phyloP scores from a whole-genome alignment of 2,329 filamentous ascomycete species.

The Plenodomus tracheiphilus region DNA sequence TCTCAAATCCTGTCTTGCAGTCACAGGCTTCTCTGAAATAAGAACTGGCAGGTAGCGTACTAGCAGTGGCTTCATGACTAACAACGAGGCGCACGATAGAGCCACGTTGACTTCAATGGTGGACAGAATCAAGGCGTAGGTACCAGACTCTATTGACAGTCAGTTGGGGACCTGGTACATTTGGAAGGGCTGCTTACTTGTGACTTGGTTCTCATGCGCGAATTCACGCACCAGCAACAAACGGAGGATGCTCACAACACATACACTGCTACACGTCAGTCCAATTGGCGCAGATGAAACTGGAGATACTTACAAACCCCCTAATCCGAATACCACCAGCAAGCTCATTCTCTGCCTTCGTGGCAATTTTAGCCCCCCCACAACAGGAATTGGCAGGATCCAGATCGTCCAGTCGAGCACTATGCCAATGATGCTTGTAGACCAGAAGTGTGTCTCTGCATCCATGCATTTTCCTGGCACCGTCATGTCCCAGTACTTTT shows the following conservation, averaged over 20 bases:
- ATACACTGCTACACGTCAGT: slow-evolving; percentile 22
- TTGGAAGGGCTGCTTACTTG: slow-evolving; percentile 20
- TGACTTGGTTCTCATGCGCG: slow-evolving; percentile 18
- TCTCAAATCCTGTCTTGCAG: slow-evolving; percentile 18
- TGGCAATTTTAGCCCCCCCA: slow-evolving; percentile 35
- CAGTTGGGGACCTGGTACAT: background rate
- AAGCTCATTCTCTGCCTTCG: slow-evolving; percentile 39
- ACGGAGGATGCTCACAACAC: slow-evolving; percentile 34
- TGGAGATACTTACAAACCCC: slow-evolving; percentile 36
- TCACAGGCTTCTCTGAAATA: slow-evolving; percentile 18
- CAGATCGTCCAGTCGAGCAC: slow-evolving; percentile 36
- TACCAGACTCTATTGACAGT: slow-evolving; percentile 37
- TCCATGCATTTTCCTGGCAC: slow-evolving; percentile 26
- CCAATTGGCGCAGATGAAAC: background rate
- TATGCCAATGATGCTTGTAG: slow-evolving; percentile 31
- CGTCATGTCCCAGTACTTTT: slow-evolving; percentile 29
- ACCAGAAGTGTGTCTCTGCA: slow-evolving; percentile 28
- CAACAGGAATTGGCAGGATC: slow-evolving; percentile 35
- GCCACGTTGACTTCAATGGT: slow-evolving; percentile 49
- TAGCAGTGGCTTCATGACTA: slow-evolving; percentile 50
- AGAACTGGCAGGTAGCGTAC: slow-evolving; percentile 39
- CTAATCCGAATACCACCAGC: slow-evolving; percentile 40
- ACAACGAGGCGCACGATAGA: slow-evolving; percentile 50
- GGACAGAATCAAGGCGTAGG: slow-evolving; percentile 47
- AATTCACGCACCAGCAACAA: slow-evolving; percentile 29